phyloP scores from a whole-genome alignment of 2,329 filamentous ascomycete genomes.

The Colletotrichum sansevieriae region DNA sequence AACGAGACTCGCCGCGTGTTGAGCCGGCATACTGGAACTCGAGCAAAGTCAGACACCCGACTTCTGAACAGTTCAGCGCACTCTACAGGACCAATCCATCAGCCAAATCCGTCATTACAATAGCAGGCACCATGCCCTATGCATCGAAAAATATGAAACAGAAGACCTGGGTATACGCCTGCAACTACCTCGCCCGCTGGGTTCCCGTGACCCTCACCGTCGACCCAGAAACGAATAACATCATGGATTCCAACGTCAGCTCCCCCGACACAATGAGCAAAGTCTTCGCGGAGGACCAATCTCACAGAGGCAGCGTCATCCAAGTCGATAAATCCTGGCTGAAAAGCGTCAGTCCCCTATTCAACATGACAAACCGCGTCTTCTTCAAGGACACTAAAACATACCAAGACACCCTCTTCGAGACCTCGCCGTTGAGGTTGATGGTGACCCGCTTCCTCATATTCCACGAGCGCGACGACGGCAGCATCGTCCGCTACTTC shows the following conservation, averaged over 20 bases:
- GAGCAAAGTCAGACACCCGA: background rate
- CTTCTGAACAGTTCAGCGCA: background rate
- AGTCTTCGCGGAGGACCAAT: background rate
- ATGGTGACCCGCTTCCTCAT: constrained; percentile 18
- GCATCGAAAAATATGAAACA: constrained; percentile 10
- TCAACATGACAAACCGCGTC: constrained; percentile 12
- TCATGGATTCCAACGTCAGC: constrained; percentile 25
- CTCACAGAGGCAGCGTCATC: constrained; percentile 8
- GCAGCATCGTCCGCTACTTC: constrained; percentile 1
- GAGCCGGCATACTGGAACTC: background rate
- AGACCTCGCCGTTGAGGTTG: background rate
- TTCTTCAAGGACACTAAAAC: background rate
- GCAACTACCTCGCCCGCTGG: constrained; percentile 24
- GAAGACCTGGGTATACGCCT: constrained; percentile 22
- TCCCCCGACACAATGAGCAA: background rate
- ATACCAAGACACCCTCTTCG: background rate
- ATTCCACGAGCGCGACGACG: background rate
- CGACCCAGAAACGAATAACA: constrained; percentile 7
- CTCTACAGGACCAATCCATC: background rate
- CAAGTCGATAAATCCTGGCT: constrained; percentile 16
- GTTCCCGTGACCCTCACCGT: background rate
- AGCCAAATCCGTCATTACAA: background rate
- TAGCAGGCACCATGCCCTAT: constrained; percentile 15
- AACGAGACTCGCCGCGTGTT: background rate
- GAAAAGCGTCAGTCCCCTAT: background rate